Base-by-base conservation (phyloP, 176 grass and related monocot genomes). In the Juncus inflexus region DNA sequence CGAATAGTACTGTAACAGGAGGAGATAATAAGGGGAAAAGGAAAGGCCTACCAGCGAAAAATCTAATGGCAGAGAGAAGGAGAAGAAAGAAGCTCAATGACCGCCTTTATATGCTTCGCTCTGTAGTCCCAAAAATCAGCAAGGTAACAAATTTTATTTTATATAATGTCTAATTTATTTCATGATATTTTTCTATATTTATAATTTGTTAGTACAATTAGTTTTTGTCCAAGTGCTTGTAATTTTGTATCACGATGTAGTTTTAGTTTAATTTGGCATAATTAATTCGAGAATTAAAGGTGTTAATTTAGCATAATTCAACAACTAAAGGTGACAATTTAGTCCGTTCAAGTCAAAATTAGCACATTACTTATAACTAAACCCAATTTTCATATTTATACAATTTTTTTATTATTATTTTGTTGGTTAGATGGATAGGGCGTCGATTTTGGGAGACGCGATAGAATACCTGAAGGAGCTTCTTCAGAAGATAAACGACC, bases 31-130 rank as follows among this genome's bases (percentile, higher is more conserved):
- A 87, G 49, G 89, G 89, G 49, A 99, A 94, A 73, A 99, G 62
- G 80, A 94, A 94, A 80, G 89, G 95, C 7, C n/a, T 99, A 61
- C 95, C 95, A 2, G 95, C 95, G 36, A 99, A 99, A 77, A 99
- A 99, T 64, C 81, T 99, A 56, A 99, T 99, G 95, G 95, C 95
- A 3, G 95, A 99, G 77, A 86, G 95, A 61, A 77, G 95, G 55
- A 80, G 95, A 53, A 78, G 95, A 57, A 99, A 99, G 85, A 99
- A 99, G 83, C 88, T 99, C 54, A 99, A 99, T 73, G 95, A 99
- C 73, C 77, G 95, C 15, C 95, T 99, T 69, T 99, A 99, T 66
- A 99, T 99, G 95, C 89, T 99, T 42, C 80, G 95, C 7, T 99
- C 95, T 2, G 95, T 99, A 12, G 95, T 99, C 52, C 95, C 95